Base-by-base conservation (phyloP, 2,329 filamentous ascomycete species). In the Torrubiellomyces zombiae region DNA sequence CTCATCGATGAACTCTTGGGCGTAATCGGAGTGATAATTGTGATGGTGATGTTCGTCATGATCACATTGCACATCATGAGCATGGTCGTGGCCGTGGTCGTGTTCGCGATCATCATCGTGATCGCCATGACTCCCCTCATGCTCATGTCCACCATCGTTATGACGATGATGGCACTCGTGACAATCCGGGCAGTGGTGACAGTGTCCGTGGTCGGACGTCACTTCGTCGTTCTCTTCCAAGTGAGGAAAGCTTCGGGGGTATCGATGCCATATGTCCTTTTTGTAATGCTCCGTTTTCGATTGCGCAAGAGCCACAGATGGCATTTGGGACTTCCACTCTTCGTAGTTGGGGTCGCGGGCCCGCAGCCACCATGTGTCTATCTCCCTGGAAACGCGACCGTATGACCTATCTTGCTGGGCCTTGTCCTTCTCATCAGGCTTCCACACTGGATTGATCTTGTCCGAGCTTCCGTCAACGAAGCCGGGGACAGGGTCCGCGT, bases 331-430 rank as follows among this genome's bases (percentile, higher is more conserved):
- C 16, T 61, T 56, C 60, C 65, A 70, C 13, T 62, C 59, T 20
- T 67, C 63, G 30, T 63, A 63, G 37, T 73, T 74, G 3, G 63
- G 62, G 31, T 73, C 65, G 20, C 67, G 58, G 20, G 64, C 64
- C 23, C 57, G 58, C 21, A 67, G 55, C 68, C 70, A 75, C 70
- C 70, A 75, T 3, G 57, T 58, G 39, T 75, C 70, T 25, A 75
- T 62, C 42, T 75, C 70, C 32, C 67, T 55, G 2, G 70, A 75
- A 1, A 75, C 68, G 18, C 65, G 58, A 2, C 66, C 66, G 34
- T 73, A 73, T 7, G 53, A 48, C 16, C 53, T 55, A 38, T 75
- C 67, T 38, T 71, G 64, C 38, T 68, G 59, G 29, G 61, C 67
- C 37, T 67, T 70, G 36, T 69, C 59, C 12, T 50, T 45, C 35